A percentile compares a stretch with the other conserved stretches of the same genome.
Conservation (phyloP, 1,284 basidiomycete species). For the Nidula niveotomentosa region DNA sequence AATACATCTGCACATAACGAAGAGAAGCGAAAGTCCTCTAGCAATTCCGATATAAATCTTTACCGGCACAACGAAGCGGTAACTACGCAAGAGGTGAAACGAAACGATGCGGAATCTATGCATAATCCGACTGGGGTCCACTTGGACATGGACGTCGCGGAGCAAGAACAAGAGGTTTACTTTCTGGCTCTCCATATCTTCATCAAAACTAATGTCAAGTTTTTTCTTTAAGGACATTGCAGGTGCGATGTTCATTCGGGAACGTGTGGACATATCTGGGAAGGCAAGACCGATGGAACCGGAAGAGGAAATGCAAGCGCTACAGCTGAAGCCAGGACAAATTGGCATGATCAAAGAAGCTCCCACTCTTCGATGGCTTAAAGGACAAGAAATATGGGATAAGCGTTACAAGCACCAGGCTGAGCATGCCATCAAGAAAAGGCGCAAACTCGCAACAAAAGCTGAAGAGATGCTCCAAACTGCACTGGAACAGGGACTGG, state of each 20-base stretch:
- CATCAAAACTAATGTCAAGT: background rate
- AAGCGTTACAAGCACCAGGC: conserved; percentile 41
- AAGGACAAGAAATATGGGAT: conserved; percentile 63
- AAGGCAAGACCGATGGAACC: conserved; percentile 71
- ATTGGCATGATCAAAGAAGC: conserved; percentile 71
- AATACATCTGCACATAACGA: background rate
- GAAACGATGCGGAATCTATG: no score
- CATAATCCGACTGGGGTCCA: background rate
- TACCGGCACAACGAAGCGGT: background rate
- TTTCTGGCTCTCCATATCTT: background rate
- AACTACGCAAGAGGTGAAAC: background rate
- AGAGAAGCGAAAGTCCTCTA: no score
- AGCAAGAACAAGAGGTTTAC: background rate
- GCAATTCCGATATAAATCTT: background rate
- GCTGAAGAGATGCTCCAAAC: conserved; percentile 39
- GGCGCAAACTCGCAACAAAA: conserved; percentile 38
- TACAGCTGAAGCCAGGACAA: conserved; percentile 55
- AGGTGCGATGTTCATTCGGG: conserved; percentile 59
- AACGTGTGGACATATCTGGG: conserved; percentile 75
- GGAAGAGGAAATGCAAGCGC: conserved; percentile 50
- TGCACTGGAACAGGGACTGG: conserved; percentile 47
- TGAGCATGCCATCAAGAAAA: conserved; percentile 36
- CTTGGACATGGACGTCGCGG: background rate
- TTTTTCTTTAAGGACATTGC: conserved; percentile 21
- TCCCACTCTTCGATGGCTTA: conserved; percentile 54